phyloP scores from a whole-genome alignment of 495 filamentous ascomycete genomes.

The Aspergillus kassunensis region DNA sequence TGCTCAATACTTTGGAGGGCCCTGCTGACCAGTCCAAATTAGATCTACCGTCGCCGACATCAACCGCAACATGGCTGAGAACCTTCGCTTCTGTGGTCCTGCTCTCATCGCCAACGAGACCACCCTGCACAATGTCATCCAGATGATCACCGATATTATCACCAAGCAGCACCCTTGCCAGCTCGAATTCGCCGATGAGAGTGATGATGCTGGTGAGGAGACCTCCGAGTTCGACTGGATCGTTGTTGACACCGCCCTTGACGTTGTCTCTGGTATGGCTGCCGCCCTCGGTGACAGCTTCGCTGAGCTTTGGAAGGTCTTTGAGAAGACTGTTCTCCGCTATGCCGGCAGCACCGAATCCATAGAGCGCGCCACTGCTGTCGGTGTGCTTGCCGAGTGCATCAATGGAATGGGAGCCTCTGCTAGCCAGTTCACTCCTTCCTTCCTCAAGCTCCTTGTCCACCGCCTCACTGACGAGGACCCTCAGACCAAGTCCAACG shows the following conservation, averaged over 20 bases:
- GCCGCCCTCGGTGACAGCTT: slow-evolving; percentile 79
- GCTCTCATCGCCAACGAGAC: slow-evolving; percentile 69
- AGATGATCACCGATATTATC: slow-evolving; percentile 66
- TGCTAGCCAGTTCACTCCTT: slow-evolving; percentile 71
- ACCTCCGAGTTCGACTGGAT: slow-evolving; percentile 97
- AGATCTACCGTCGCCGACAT: slow-evolving; percentile 91
- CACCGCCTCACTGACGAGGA: slow-evolving; percentile 89
- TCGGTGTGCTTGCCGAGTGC: slow-evolving; percentile 91
- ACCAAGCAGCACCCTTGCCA: slow-evolving; percentile 90
- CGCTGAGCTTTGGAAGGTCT: slow-evolving; percentile 83
- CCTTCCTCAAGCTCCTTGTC: slow-evolving; percentile 73
- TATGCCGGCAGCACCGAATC: slow-evolving; percentile 80
- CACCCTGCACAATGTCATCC: slow-evolving; percentile 61
- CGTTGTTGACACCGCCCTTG: slow-evolving; percentile 87
- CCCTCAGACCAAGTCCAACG: slow-evolving; percentile 88
- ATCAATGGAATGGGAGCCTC: slow-evolving; percentile 75
- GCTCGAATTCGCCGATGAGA: slow-evolving; percentile 77
- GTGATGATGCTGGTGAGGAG: slow-evolving; percentile 65
- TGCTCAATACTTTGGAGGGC: neutral
- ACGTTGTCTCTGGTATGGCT: slow-evolving; percentile 79
- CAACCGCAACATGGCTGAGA: slow-evolving; percentile 90
- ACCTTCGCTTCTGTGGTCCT: slow-evolving; percentile 87
- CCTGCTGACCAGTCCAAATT: slow-evolving; percentile 38
- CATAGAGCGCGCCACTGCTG: slow-evolving; percentile 79
- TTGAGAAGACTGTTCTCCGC: slow-evolving; percentile 84